These are phyloP conservation scores for Clitopilus passeckerianus DNA, from an alignment of 768 basidiomycete species.

Conservation along the genomic window DNA sequence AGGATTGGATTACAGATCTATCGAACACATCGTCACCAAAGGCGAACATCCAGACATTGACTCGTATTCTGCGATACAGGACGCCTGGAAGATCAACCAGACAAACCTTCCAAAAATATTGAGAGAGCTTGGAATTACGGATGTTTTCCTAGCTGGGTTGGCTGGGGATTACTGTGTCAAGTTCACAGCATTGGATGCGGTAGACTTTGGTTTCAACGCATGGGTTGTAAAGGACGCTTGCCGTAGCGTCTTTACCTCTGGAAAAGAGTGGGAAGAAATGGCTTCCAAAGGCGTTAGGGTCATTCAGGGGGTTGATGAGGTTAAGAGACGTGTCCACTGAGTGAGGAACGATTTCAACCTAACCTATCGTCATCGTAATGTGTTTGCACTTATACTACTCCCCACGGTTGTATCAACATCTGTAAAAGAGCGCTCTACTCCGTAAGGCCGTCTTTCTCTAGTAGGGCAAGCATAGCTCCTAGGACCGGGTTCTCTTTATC, in stretches of 20 bases:
- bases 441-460: slow-evolving; percentile 16
- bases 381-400: no score
- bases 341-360: background rate
- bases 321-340: slow-evolving; percentile 11
- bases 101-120: slow-evolving; percentile 45
- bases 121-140: slow-evolving; percentile 37
- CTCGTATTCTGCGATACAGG: slow-evolving; percentile 77
- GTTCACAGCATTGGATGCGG: slow-evolving; percentile 48
- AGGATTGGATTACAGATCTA: slow-evolving; percentile 34
- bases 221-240: slow-evolving; percentile 48
- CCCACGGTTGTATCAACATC: background rate
- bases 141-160: slow-evolving; percentile 61
- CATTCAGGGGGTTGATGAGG: slow-evolving; percentile 19
- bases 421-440: background rate
- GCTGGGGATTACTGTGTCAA: slow-evolving; percentile 81
- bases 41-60: slow-evolving; percentile 59
- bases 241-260: slow-evolving; percentile 31
- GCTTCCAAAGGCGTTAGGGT: slow-evolving; percentile 26
- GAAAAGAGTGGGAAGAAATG: slow-evolving; percentile 32
- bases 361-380: no score
- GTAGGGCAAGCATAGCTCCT: slow-evolving; percentile 27
- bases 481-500: slow-evolving; percentile 50
- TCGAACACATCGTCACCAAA: slow-evolving; percentile 45
- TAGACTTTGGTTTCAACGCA: slow-evolving; percentile 41
- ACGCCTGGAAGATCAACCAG: slow-evolving; percentile 42